A percentile compares a stretch with the other conserved stretches of the same genome.
These are phyloP conservation scores for Manihot esculenta DNA, from an alignment of 441 rosid species.

Conservation along the genomic window DNA sequence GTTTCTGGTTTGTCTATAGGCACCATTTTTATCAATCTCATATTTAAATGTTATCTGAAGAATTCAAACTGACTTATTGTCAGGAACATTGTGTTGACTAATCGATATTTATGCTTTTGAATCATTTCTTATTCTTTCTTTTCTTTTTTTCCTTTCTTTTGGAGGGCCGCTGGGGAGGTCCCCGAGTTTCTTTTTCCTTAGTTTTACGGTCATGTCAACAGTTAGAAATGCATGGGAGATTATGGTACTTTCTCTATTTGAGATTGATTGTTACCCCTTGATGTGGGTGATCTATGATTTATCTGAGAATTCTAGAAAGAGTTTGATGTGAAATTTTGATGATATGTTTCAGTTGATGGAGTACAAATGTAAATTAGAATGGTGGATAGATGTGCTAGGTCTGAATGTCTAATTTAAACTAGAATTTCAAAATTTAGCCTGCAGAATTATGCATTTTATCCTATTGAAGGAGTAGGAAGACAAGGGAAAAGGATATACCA, in stretches of 20 bases:
- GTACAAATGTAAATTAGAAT: no score
- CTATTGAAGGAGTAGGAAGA: neutral
- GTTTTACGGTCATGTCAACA: no score
- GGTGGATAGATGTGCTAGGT: neutral
- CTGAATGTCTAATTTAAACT: neutral
- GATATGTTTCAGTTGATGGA: no score
- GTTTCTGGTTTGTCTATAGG: neutral
- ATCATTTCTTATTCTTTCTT: neutral
- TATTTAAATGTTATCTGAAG: neutral
- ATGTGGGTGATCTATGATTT: no score
- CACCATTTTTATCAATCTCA: neutral
- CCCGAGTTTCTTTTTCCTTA: no score
- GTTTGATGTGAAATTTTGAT: no score
- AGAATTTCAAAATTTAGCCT: neutral
- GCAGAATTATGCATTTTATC: neutral
- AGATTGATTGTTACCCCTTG: no score
- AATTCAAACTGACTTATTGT: neutral
- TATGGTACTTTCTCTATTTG: no score
- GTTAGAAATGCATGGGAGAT: no score
- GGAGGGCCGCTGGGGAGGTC: no score
- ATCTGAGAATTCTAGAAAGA: no score
- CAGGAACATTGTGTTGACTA: neutral
- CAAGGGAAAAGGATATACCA: neutral
- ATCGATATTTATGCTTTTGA: neutral
- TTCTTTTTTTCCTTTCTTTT: neutral